Conservation (phyloP, 2,329 filamentous ascomycete genomes). For the Arthrinium puccinioides region DNA sequence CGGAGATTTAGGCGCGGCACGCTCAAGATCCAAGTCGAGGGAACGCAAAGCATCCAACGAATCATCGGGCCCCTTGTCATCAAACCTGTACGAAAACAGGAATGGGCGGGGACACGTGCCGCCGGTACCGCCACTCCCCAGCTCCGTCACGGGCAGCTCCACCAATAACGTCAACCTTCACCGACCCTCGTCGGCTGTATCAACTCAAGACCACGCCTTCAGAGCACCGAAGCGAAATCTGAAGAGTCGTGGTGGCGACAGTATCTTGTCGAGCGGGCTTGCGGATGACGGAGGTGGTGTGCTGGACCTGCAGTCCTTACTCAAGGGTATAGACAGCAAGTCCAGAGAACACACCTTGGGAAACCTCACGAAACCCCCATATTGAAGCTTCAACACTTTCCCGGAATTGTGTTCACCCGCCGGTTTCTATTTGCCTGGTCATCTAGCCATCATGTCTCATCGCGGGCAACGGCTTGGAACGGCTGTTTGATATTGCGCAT, state of each 20-base stretch:
- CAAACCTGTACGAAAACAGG: no score
- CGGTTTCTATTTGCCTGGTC: no score
- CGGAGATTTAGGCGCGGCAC: slow-evolving; percentile 13
- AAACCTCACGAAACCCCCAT: slow-evolving; percentile 23
- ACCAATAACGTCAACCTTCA: slow-evolving; percentile 11
- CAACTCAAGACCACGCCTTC: slow-evolving; percentile 27
- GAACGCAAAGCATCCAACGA: slow-evolving; percentile 20
- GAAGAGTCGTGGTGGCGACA: slow-evolving; percentile 22
- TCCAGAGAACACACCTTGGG: slow-evolving; percentile 22
- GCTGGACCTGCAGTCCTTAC: slow-evolving; percentile 24
- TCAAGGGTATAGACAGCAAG: slow-evolving; percentile 25
- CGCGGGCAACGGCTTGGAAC: no score
- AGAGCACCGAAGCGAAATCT: slow-evolving; percentile 19
- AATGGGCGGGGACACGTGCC: no score
- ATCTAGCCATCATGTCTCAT: no score
- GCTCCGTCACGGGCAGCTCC: slow-evolving; percentile 16
- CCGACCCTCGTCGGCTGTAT: slow-evolving; percentile 18
- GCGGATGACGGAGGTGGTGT: slow-evolving; percentile 12
- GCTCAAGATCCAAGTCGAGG: slow-evolving; percentile 19
- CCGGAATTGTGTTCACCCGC: neutral
- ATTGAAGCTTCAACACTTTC: slow-evolving; percentile 8
- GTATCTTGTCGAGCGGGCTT: slow-evolving; percentile 13
- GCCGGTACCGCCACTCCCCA: slow-evolving; percentile 49
- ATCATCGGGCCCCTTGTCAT: slow-evolving; percentile 18
- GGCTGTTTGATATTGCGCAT: no score